Conservation (phyloP, 768 basidiomycete species). For the Boletus subparvulus region DNA sequence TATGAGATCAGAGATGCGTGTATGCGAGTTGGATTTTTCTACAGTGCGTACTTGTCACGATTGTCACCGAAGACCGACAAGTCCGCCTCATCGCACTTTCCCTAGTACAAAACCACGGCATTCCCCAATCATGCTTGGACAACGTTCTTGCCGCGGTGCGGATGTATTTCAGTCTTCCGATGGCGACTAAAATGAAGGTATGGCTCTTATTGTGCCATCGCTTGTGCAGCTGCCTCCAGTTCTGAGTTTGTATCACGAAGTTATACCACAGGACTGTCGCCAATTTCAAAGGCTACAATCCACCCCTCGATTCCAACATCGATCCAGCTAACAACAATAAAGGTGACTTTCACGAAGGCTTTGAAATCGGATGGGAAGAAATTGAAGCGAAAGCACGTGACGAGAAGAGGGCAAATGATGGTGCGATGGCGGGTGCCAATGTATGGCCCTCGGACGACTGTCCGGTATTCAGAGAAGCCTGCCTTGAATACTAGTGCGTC, state of each 20-base stretch:
- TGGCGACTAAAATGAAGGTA: slow-evolving; percentile 67
- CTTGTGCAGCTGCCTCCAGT: background rate
- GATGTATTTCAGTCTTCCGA: slow-evolving; percentile 65
- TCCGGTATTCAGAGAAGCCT: slow-evolving; percentile 57
- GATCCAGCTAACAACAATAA: slow-evolving; percentile 59
- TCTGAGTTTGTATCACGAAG: slow-evolving; percentile 34
- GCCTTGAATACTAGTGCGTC: slow-evolving; percentile 66
- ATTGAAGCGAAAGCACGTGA: slow-evolving; percentile 30
- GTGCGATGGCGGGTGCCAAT: slow-evolving; percentile 69
- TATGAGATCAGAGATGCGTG: slow-evolving; percentile 69
- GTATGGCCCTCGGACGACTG: slow-evolving; percentile 71
- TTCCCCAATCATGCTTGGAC: slow-evolving; percentile 51
- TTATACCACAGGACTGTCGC: slow-evolving; percentile 64
- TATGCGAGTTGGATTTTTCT: slow-evolving; percentile 83
- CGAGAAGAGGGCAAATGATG: slow-evolving; percentile 39
- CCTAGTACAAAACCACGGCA: slow-evolving; percentile 76
- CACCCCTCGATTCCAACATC: slow-evolving; percentile 69
- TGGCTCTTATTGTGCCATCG: background rate
- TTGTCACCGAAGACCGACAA: background rate
- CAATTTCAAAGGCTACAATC: slow-evolving; percentile 78
- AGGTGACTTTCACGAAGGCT: slow-evolving; percentile 92
- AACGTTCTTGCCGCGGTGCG: slow-evolving; percentile 48
- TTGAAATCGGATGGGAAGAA: slow-evolving; percentile 78
- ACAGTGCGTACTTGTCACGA: slow-evolving; percentile 43
- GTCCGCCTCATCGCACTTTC: background rate